These are phyloP conservation scores for Ceratocystis papillata DNA, from an alignment of 2,329 filamentous ascomycete genomes.

Conservation along the genomic window DNA sequence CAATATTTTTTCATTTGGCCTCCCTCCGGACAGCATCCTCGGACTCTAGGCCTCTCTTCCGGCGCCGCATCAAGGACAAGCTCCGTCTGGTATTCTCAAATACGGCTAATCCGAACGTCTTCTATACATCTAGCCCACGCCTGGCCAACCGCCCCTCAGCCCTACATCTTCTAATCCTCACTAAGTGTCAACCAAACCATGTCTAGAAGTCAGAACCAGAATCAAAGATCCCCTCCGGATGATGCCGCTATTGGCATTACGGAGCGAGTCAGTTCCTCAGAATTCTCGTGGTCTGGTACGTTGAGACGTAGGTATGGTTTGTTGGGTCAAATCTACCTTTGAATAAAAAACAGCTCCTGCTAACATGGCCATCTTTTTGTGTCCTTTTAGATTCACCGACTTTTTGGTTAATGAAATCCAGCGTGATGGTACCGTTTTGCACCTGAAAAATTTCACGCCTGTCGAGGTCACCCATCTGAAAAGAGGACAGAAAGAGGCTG, in stretches of 20 bases:
- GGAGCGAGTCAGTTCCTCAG: slow-evolving; percentile 33
- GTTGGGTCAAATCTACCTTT: neutral
- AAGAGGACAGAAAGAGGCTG: slow-evolving; percentile 5
- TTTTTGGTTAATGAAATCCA: slow-evolving; percentile 86
- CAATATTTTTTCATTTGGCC: neutral
- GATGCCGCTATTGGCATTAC: slow-evolving; percentile 34
- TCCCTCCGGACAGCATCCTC: neutral
- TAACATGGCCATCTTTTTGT: neutral
- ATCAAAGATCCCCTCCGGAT: slow-evolving; percentile 28
- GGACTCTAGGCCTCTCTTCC: neutral
- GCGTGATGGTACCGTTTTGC: slow-evolving; percentile 62
- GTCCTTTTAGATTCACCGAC: slow-evolving; percentile 59
- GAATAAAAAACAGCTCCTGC: neutral
- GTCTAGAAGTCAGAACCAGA: slow-evolving; percentile 10
- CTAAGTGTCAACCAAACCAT: neutral
- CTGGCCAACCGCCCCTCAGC: neutral
- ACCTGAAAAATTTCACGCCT: slow-evolving; percentile 41
- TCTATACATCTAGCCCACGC: neutral
- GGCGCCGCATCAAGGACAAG: slow-evolving; percentile 14
- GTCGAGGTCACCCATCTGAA: slow-evolving; percentile 22
- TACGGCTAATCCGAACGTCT: neutral
- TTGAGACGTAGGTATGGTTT: slow-evolving; percentile 25
- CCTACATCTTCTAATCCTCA: neutral
- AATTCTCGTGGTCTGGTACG: slow-evolving; percentile 33
- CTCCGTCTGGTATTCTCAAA: neutral